These are phyloP conservation scores for Stachybotrys chlorohalonatus DNA, from an alignment of 2,329 filamentous ascomycete genomes.

Conservation along the genomic window DNA sequence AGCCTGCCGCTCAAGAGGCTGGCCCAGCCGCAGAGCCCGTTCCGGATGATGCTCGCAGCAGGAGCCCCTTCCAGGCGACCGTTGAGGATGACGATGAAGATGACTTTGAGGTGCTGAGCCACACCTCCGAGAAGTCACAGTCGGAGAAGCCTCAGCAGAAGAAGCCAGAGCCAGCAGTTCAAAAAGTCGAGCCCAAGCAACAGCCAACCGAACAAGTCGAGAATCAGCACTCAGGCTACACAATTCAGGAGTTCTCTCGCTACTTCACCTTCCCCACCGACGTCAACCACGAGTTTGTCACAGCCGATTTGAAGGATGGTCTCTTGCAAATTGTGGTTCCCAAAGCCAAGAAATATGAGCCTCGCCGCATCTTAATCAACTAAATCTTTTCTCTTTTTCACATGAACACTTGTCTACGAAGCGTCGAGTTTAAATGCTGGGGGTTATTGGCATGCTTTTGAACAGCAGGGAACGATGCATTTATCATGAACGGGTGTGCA, in stretches of 20 bases:
- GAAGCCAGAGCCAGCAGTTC: not conserved
- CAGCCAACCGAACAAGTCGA: slow-evolving; percentile 61
- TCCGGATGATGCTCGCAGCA: slow-evolving; percentile 26
- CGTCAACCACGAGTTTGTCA: slow-evolving; percentile 55
- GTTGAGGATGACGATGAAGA: slow-evolving; percentile 52
- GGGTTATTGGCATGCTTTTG: too few relatives aligned
- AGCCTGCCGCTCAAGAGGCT: slow-evolving; percentile 39
- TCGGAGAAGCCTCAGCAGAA: not conserved
- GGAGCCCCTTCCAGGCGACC: slow-evolving; percentile 45
- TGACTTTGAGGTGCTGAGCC: slow-evolving; percentile 12
- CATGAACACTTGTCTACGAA: not conserved
- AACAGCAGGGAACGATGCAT: too few relatives aligned
- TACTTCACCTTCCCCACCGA: slow-evolving; percentile 58
- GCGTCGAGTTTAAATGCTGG: too few relatives aligned
- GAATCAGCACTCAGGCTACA: slow-evolving; percentile 31
- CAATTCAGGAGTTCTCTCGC: slow-evolving; percentile 41
- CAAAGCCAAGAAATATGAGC: slow-evolving; percentile 53
- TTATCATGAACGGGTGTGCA: too few relatives aligned
- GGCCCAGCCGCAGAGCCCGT: slow-evolving; percentile 45
- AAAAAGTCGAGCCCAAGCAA: slow-evolving; percentile 38
- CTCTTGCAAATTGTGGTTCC: slow-evolving; percentile 57
- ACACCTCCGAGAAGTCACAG: slow-evolving; percentile 13
- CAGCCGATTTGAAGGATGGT: slow-evolving; percentile 55
- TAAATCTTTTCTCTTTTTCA: not conserved
- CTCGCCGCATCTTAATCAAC: slow-evolving; percentile 45